Conservation (phyloP, 805 yeast species). For the Maudiozyma barnettii region DNA sequence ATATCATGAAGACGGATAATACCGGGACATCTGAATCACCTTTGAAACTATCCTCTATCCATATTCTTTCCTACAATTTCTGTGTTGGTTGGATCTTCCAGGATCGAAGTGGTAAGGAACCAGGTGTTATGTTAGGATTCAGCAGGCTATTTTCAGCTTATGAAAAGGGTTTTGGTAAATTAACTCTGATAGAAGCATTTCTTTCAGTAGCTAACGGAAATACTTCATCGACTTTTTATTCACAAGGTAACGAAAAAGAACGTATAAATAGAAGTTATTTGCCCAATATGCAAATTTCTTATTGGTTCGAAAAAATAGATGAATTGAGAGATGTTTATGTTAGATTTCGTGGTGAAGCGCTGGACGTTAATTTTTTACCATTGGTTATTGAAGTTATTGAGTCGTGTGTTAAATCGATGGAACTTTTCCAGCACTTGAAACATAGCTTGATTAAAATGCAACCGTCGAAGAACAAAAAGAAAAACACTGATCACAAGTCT, state of each 20-base stretch:
- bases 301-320: slow-evolving; percentile 20
- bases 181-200: slow-evolving; percentile 60
- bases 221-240: slow-evolving; percentile 40
- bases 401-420: slow-evolving; percentile 38
- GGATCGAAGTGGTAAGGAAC: slow-evolving; percentile 32
- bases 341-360: slow-evolving; percentile 53
- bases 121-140: slow-evolving; percentile 75
- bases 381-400: slow-evolving; percentile 48
- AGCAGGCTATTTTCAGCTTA: slow-evolving; percentile 60
- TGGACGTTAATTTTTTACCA: slow-evolving; percentile 58
- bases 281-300: slow-evolving; percentile 52
- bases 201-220: slow-evolving; percentile 61
- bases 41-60: slow-evolving; percentile 40
- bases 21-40: slow-evolving; percentile 7
- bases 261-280: slow-evolving; percentile 54
- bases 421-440: slow-evolving; percentile 33
- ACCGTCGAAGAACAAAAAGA: not conserved
- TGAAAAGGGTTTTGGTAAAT: slow-evolving; percentile 52
- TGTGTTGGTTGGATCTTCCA: slow-evolving; percentile 76
- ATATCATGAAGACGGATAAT: not conserved
- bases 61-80: slow-evolving; percentile 50
- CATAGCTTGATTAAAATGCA: slow-evolving; percentile 8
- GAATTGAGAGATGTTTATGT: slow-evolving; percentile 40
- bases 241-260: slow-evolving; percentile 36
- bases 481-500: not conserved